phyloP scores from a whole-genome alignment of 768 basidiomycete genomes.

The Ramaria sp. region DNA sequence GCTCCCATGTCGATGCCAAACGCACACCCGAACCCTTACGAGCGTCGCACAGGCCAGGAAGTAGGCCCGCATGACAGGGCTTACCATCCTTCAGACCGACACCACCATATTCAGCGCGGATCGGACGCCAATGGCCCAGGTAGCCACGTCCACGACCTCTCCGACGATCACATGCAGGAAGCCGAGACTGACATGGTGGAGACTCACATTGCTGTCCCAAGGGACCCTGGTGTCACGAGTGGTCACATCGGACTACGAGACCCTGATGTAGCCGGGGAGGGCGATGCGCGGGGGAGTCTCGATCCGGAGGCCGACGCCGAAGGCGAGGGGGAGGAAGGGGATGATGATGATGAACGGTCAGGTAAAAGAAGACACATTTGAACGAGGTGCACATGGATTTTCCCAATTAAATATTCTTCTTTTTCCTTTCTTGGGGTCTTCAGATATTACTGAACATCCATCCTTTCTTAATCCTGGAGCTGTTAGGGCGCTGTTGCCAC shows the following conservation, averaged over 20 bases:
- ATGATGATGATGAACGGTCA: constrained; percentile 18
- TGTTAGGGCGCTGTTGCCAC: too few species aligned
- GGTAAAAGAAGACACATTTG: constrained; percentile 22
- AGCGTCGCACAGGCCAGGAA: neutral
- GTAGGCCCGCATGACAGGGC: neutral
- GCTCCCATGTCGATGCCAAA: neutral
- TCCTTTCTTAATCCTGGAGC: neutral
- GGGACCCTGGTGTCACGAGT: neutral
- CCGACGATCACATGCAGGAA: neutral
- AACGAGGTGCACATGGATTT: constrained; percentile 13
- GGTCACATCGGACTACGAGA: constrained; percentile 2
- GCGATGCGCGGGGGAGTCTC: constrained; percentile 14
- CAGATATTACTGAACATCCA: neutral
- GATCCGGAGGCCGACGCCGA: constrained; percentile 13
- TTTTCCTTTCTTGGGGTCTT: neutral
- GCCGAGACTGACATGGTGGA: neutral
- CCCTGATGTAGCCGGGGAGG: neutral
- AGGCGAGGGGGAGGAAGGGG: constrained; percentile 12
- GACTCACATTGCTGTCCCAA: constrained; percentile 18
- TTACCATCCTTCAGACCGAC: constrained; percentile 6
- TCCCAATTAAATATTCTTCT: neutral
- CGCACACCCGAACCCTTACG: constrained; percentile 1
- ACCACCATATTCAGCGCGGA: constrained; percentile 12
- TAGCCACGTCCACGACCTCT: neutral
- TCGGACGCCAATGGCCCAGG: neutral